Evolutionary conservation across 192 early-diverging fungal genomes (phyloP), one percentile per base, ranked within the genome.

Genomic region (Spinellus fusiger): DNA sequence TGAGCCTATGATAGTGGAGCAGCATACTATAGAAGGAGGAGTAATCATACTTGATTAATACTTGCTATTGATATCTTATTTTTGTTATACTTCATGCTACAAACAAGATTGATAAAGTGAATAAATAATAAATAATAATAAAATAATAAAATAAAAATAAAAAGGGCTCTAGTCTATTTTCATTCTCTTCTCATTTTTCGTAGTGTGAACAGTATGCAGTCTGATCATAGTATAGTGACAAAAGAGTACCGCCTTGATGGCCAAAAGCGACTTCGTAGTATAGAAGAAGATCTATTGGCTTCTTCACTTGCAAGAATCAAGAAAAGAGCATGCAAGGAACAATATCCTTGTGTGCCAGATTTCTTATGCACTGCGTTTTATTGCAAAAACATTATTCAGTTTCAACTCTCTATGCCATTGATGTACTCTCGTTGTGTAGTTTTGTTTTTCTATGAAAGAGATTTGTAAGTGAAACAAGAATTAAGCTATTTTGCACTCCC

Each of bases 31-130:
- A n/a, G n/a, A n/a, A n/a, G n/a, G n/a, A n/a, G n/a, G n/a, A n/a
- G n/a, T n/a, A n/a, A n/a, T n/a, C n/a, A n/a, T n/a, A n/a, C 70
- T 93, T 32, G 91, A 93, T 69, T 67, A 90, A 61, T 93, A 90
- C 75, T 89, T 84, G 78, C 90, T 89, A 72, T 77, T 70, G 49
- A 28, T 25, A 2, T 59, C 32, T 15, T 13, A 38, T 32, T 7
- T 27, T 20, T 47, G 18, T 35, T 18, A 25, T 57, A 79, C 51
- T 73, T 26, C 35, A 4, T 16, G 16, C 27, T 34, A 26, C 12
- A 56, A 56, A 6, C 9, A 56, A 26, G 13, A 40, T 22, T 37
- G n/a, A 23, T 27, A n/a, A 15, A 26, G 0, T 51, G 10, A 10
- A 33, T 33, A 33, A 31, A 15, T 31, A 32, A 54, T 54, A 13